Evolutionary conservation across 257 asterid species (phyloP).

Genomic region (Oldenlandia corymbosa): DNA sequence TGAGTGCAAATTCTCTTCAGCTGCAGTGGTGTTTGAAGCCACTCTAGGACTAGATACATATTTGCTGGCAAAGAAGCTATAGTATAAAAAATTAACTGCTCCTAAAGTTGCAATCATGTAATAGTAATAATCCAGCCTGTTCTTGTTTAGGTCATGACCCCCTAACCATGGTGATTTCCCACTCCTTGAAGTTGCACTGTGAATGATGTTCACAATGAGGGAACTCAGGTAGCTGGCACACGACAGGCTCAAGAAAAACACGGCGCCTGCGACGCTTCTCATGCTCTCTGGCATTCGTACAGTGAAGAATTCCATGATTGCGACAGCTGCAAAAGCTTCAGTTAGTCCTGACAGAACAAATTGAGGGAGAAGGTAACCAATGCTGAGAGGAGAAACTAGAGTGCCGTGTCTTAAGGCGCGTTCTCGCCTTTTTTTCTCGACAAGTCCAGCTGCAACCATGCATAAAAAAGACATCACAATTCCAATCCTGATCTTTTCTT

Average conservation of each 20-base stretch:
- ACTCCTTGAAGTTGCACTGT: slow-evolving; percentile 20
- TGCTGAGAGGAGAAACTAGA: slow-evolving; percentile 47
- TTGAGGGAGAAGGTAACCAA: slow-evolving; percentile 50
- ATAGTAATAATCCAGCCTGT: slow-evolving; percentile 62
- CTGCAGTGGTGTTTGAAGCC: neutral
- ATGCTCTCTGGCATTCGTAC: slow-evolving; percentile 51
- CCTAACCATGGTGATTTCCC: slow-evolving; percentile 57
- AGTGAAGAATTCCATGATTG: slow-evolving; percentile 61
- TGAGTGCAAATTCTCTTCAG: slow-evolving; percentile 9
- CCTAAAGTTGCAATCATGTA: slow-evolving; percentile 44
- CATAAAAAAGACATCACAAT: slow-evolving; percentile 51
- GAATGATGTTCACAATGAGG: slow-evolving; percentile 43
- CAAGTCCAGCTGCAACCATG: slow-evolving; percentile 53
- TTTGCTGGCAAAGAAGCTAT: slow-evolving; percentile 39
- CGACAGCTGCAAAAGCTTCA: slow-evolving; percentile 60
- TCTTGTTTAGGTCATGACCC: slow-evolving; percentile 52
- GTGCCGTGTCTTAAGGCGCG: slow-evolving; percentile 29
- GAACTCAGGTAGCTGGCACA: slow-evolving; percentile 54
- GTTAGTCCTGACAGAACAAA: slow-evolving; percentile 56
- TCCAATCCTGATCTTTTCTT: slow-evolving; percentile 40
- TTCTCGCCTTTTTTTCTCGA: slow-evolving; percentile 44
- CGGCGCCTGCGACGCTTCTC: slow-evolving; percentile 63
- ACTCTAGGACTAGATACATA: slow-evolving; percentile 24
- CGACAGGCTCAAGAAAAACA: slow-evolving; percentile 55
- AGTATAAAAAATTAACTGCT: slow-evolving; percentile 44